Conservation (phyloP, 768 basidiomycete genomes). For the Chalciporus chontae region DNA sequence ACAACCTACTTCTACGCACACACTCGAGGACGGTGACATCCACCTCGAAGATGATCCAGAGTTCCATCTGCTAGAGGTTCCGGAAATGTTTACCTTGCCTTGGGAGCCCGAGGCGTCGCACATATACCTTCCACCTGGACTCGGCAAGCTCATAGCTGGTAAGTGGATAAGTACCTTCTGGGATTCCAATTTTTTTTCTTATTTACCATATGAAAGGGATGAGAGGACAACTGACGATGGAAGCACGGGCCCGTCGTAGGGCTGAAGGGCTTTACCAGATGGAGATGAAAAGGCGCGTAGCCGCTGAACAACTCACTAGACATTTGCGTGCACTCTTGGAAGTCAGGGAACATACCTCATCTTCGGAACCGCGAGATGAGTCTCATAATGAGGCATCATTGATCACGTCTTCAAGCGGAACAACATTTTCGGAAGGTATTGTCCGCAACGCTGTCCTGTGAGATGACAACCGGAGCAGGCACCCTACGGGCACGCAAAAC, state of each 20-base stretch:
- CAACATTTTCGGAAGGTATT: neutral
- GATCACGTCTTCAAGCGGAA: neutral
- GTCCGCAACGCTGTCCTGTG: too few relatives aligned
- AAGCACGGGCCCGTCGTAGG: conserved; percentile 31
- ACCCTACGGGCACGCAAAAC: neutral
- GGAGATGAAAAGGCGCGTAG: conserved; percentile 31
- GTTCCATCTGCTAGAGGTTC: conserved; percentile 34
- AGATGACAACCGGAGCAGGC: too few relatives aligned
- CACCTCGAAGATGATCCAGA: conserved; percentile 12
- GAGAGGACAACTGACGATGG: conserved; percentile 31
- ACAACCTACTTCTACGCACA: neutral
- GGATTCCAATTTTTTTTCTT: neutral
- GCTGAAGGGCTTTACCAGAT: conserved; percentile 31
- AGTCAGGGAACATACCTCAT: neutral
- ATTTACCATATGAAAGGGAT: conserved; percentile 22
- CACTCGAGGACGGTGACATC: neutral
- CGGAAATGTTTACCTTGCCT: conserved; percentile 31
- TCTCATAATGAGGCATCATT: neutral
- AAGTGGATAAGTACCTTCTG: conserved; percentile 4
- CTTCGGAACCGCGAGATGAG: neutral
- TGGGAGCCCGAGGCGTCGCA: conserved; percentile 29
- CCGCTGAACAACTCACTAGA: conserved; percentile 26
- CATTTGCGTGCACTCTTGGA: conserved; percentile 13
- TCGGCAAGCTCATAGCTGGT: conserved; percentile 36
- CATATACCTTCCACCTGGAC: conserved; percentile 34